Base-by-base conservation (phyloP, 2,329 filamentous ascomycete genomes). In the Penicillium sp. region DNA sequence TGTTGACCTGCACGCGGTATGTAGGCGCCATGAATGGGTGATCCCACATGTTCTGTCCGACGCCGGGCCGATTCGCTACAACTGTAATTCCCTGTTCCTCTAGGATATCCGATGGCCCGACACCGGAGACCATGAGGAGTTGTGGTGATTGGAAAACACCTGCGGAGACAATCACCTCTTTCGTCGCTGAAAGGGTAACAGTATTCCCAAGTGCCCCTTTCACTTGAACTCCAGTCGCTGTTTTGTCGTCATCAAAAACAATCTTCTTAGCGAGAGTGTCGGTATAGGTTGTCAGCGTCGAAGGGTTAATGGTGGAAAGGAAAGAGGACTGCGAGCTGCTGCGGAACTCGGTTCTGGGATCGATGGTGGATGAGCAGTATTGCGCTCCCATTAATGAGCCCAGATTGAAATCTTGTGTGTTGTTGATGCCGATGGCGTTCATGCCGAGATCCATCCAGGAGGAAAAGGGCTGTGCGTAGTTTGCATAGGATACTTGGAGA, bases 101-200 rank as follows among this genome's bases (percentile, higher is more conserved):
- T 5, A 74, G 63, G 4, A 55, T 57, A 16, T 59, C 55, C 0
- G 52, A 53, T 1, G 80, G 80, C 0, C 82, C 82, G 55, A 79
- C 68, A 1, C 82, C 82, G 43, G 79, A 82, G 4, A 82, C 74
- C 72, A 82, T 81, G 7, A 84, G 73, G 7, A 84, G 68, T 58
- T 85, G 81, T 0, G 83, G 83, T 0, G 81, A 79, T 63, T 84
- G 82, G 65, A 81, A 82, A 3, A 77, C 73, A 7, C 84, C 84
- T 1, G 78, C 81, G 0, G 81, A 76, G 9, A 86, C 57, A 39
- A 79, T 76, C 6, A 78, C 76, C 60, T 86, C 84, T 29, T 75
- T 75, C 16, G 74, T 78, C 21, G 83, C 81, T 3, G 72, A 72
- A 56, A 85, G 76, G 33, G 67, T 79, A 8, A 60, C 50, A 0